These are phyloP conservation scores for Alternaria tenuissima DNA, from an alignment of 2,329 filamentous ascomycete species.

Conservation along the genomic window DNA sequence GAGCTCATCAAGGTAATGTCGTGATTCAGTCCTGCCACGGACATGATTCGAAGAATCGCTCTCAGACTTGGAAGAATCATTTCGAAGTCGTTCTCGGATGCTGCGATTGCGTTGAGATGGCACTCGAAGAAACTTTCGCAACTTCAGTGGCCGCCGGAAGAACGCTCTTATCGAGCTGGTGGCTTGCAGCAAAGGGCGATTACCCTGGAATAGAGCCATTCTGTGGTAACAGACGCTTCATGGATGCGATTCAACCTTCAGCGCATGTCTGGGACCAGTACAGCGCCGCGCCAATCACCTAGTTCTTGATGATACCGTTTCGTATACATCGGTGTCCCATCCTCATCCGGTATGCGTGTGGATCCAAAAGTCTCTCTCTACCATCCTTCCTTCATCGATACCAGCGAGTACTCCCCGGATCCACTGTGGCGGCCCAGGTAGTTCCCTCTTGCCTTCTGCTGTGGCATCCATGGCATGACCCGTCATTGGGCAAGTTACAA, in stretches of 20 bases:
- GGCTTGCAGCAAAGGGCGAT: background rate
- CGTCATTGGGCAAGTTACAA: conserved; percentile 32
- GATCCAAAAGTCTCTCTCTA: conserved; percentile 40
- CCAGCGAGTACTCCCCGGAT: conserved; percentile 35
- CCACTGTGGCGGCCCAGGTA: conserved; percentile 33
- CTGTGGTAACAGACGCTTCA: background rate
- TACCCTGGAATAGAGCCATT: background rate
- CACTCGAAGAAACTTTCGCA: background rate
- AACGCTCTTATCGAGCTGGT: background rate
- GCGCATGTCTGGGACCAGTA: background rate
- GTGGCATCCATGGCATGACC: conserved; percentile 7
- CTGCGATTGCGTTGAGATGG: background rate
- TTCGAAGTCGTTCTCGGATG: background rate
- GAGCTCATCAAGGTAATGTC: background rate
- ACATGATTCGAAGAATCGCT: background rate
- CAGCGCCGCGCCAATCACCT: background rate
- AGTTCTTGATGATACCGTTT: background rate
- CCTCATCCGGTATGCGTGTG: conserved; percentile 29
- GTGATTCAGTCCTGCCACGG: too few species aligned
- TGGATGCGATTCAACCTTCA: background rate
- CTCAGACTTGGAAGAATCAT: background rate
- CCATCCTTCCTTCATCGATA: conserved; percentile 38
- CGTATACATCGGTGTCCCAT: background rate
- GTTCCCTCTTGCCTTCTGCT: conserved; percentile 4
- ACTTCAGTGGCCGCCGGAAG: background rate